phyloP scores from a whole-genome alignment of 106 monocot species.

The Acorus calamus region DNA sequence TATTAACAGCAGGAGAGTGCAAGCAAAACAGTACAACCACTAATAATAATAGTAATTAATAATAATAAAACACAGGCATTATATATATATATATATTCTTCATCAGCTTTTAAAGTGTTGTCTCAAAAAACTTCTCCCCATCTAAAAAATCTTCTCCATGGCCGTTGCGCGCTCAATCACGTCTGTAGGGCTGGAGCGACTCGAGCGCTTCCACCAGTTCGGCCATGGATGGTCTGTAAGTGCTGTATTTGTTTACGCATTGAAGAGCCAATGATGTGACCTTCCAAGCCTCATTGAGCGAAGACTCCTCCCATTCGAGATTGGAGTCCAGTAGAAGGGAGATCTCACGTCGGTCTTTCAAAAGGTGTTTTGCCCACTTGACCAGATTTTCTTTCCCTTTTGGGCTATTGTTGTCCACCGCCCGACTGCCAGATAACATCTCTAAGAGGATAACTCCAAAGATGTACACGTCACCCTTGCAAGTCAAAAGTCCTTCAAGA shows the following conservation, averaged over 20 bases:
- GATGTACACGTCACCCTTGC: constrained; percentile 80
- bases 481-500: constrained; percentile 57
- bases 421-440: constrained; percentile 67
- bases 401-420: constrained; percentile 77
- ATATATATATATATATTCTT: no score
- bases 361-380: constrained; percentile 72
- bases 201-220: constrained; percentile 51
- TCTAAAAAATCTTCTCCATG: constrained; percentile 9
- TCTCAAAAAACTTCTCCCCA: constrained; percentile 9
- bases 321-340: constrained; percentile 53
- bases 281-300: constrained; percentile 46
- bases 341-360: constrained; percentile 56
- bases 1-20: no score
- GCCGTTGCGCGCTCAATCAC: background rate
- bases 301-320: constrained; percentile 71
- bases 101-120: no score
- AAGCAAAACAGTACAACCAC: no score
- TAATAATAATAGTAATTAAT: no score
- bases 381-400: constrained; percentile 73
- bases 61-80: no score
- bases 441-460: constrained; percentile 90
- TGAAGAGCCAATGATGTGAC: constrained; percentile 39
- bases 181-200: constrained; percentile 36
- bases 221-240: constrained; percentile 56
- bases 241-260: constrained; percentile 46